Percentiles rank a stretch among this genome's conserved stretches.
These are phyloP conservation scores for Holtermannia corniformis DNA, from an alignment of 768 basidiomycete genomes.

Conservation along the genomic window DNA sequence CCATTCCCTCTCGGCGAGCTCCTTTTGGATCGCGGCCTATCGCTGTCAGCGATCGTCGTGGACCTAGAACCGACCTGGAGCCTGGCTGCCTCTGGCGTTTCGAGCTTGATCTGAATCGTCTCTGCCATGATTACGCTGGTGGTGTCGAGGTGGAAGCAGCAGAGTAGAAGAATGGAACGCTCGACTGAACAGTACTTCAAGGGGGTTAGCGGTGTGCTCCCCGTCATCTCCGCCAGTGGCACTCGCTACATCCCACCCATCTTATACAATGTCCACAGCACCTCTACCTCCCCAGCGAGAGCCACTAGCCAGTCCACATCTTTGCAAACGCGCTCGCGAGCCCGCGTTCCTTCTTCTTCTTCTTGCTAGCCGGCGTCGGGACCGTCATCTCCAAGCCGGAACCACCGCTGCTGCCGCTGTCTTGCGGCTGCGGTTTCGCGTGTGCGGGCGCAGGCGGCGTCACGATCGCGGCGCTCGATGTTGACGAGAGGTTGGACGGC, in stretches of 20 bases:
- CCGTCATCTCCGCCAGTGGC: too few relatives aligned
- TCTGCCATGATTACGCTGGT: too few relatives aligned
- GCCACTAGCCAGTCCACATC: not conserved
- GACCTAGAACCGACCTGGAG: not conserved
- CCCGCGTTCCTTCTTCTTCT: not conserved
- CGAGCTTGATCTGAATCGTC: not conserved
- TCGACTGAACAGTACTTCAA: too few relatives aligned
- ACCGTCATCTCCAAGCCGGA: not conserved
- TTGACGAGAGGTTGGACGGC: not conserved
- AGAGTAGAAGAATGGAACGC: too few relatives aligned
- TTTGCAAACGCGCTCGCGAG: not conserved
- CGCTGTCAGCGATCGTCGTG: too few relatives aligned
- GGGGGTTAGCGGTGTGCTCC: too few relatives aligned
- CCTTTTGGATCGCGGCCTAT: constrained; percentile 25
- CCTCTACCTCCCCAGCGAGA: too few relatives aligned
- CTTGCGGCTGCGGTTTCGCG: not conserved
- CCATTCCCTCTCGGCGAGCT: constrained; percentile 35
- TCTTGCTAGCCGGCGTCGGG: not conserved
- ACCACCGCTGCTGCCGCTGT: not conserved
- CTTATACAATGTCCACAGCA: too few relatives aligned
- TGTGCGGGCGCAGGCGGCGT: not conserved
- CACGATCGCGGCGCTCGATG: not conserved
- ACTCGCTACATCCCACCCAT: too few relatives aligned
- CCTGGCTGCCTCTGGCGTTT: not conserved
- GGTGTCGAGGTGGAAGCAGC: too few relatives aligned